These are phyloP conservation scores for Phytopythium cucurbitacearum DNA, from an alignment of 352 stramenopile species.

Conservation along the genomic window DNA sequence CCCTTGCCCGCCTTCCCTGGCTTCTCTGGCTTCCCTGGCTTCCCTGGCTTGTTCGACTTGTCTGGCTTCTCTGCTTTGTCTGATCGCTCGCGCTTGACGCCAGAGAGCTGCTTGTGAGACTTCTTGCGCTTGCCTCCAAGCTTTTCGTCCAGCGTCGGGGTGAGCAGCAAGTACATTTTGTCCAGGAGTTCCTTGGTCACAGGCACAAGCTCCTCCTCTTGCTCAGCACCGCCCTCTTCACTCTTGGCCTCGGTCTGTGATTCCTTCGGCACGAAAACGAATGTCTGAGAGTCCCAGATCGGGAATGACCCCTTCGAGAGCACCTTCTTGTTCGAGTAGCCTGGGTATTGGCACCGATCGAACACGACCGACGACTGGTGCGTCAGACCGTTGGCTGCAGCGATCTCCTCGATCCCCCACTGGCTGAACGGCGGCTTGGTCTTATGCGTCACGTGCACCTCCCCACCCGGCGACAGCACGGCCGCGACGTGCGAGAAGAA, in stretches of 20 bases:
- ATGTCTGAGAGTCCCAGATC: constrained; percentile 95
- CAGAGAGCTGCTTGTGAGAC: constrained; percentile 10
- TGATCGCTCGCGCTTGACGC: constrained; percentile 22
- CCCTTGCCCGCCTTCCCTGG: neutral
- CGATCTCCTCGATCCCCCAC: constrained; percentile 80
- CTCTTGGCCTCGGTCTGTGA: constrained; percentile 7
- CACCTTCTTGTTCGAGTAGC: constrained; percentile 96
- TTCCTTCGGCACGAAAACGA: constrained; percentile 80
- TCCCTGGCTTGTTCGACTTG: neutral
- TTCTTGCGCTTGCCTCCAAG: constrained; percentile 42
- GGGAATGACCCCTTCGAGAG: constrained; percentile 94
- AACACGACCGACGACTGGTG: constrained; percentile 87
- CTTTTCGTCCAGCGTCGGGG: constrained; percentile 52
- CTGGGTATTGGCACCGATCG: constrained; percentile 89
- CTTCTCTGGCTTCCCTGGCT: constrained; percentile 5
- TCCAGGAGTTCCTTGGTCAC: constrained; percentile 62
- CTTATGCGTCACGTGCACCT: constrained; percentile 96
- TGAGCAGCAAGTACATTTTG: constrained; percentile 63
- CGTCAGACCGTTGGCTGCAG: constrained; percentile 31
- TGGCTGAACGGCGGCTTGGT: constrained; percentile 91
- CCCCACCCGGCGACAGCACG: constrained; percentile 53
- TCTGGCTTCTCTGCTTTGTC: neutral
- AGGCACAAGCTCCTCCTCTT: constrained; percentile 14
- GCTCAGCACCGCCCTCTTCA: constrained; percentile 4
- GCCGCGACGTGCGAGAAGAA: constrained; percentile 82